These are phyloP conservation scores for Penicillium sp. DNA, from an alignment of 2,329 filamentous ascomycete genomes.

Conservation along the genomic window DNA sequence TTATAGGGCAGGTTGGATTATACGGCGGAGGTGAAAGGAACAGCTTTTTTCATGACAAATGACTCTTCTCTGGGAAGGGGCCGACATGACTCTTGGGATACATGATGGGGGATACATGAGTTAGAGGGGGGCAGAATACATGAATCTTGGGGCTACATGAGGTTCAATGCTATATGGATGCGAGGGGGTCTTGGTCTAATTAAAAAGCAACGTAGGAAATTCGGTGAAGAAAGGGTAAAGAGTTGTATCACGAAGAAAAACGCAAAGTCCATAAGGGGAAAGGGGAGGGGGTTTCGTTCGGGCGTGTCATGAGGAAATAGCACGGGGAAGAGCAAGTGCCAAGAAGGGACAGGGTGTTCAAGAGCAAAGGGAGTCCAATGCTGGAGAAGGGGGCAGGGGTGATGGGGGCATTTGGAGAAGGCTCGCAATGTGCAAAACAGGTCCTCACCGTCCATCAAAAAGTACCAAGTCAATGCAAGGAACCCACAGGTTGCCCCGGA, in stretches of 20 bases:
- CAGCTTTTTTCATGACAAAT: conserved; percentile 31
- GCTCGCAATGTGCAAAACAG: not conserved
- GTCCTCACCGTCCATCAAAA: conserved; percentile 1
- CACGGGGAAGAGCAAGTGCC: conserved; percentile 11
- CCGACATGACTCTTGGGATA: conserved; percentile 25
- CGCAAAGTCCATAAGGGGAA: conserved; percentile 12
- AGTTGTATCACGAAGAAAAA: conserved; percentile 18
- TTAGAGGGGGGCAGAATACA: conserved; percentile 31
- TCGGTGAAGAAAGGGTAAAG: conserved; percentile 15
- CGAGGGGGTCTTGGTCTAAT: conserved; percentile 35
- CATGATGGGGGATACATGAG: conserved; percentile 31
- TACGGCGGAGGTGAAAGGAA: conserved; percentile 18
- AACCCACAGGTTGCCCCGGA: not conserved
- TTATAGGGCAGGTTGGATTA: conserved; percentile 8
- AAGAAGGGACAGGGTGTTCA: conserved; percentile 2
- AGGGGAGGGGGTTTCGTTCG: conserved; percentile 13
- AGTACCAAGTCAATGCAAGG: not conserved
- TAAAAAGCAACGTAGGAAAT: conserved; percentile 28
- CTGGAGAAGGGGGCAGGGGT: not conserved
- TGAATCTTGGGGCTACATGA: conserved; percentile 35
- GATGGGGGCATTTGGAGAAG: not conserved
- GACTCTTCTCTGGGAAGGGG: conserved; percentile 29
- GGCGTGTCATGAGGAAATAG: conserved; percentile 17
- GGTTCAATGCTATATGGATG: conserved; percentile 29
- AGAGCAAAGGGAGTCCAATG: conserved; percentile 1